phyloP scores from a whole-genome alignment of 306 rosid species.

The Oxytropis ochrocephala region DNA sequence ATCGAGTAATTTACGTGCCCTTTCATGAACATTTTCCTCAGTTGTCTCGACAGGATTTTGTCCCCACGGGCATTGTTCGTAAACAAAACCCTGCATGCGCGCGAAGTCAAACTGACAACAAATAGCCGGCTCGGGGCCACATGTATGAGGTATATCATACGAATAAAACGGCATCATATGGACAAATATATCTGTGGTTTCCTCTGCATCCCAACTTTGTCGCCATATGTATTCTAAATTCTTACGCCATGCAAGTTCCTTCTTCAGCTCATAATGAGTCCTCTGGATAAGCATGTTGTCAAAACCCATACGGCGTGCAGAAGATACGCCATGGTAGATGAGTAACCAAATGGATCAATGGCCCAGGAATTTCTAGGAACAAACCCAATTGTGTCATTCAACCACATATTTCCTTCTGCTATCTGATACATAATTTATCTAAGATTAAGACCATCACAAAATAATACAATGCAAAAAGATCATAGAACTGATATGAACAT shows the following conservation, averaged over 20 bases:
- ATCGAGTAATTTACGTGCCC: slow-evolving; percentile 77
- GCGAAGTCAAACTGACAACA: slow-evolving; percentile 98
- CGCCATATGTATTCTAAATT: slow-evolving; percentile 93
- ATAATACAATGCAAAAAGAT: too few relatives aligned
- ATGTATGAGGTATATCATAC: slow-evolving; percentile 96
- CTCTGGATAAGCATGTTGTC: slow-evolving; percentile 99
- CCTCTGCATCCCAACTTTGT: slow-evolving; percentile 94
- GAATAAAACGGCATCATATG: slow-evolving; percentile 99
- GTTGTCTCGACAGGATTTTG: slow-evolving; percentile 66
- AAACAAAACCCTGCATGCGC: slow-evolving; percentile 54
- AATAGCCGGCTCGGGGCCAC: slow-evolving; percentile 98
- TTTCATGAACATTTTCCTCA: slow-evolving; percentile 67
- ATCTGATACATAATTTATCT: too few relatives aligned
- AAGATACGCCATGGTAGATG: slow-evolving; percentile 97
- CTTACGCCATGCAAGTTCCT: slow-evolving; percentile 85
- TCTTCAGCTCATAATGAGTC: slow-evolving; percentile 96
- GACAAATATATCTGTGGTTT: slow-evolving; percentile 92
- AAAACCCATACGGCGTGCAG: slow-evolving; percentile 99
- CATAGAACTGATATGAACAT: too few relatives aligned
- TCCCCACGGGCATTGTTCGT: slow-evolving; percentile 91
- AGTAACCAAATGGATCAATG: slow-evolving; percentile 98
- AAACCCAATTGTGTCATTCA: slow-evolving; percentile 79
- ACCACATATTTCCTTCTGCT: too few relatives aligned
- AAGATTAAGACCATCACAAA: too few relatives aligned
- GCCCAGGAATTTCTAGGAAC: slow-evolving; percentile 98